Evolutionary conservation across 1,139 yeast genomes (phyloP), one percentile per base, ranked within the genome.

Genomic region (Geotrichum citri-aurantii): DNA sequence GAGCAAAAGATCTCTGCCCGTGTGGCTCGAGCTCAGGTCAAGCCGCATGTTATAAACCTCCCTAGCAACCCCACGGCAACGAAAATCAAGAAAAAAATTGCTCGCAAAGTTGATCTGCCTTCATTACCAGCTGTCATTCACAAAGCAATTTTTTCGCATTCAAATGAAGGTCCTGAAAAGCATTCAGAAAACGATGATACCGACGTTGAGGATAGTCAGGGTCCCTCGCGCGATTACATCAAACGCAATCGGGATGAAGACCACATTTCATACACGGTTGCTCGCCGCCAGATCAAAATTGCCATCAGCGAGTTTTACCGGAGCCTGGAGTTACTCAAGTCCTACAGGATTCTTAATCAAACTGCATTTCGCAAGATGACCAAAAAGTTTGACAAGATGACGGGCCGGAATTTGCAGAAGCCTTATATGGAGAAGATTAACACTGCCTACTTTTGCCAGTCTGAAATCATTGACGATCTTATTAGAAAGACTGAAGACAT

Each of bases 321-420:
- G 58, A 83, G 88, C 10, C 75, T 93, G 61, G 91, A 92, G 63
- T 77, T 93, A 52, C 77, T 93, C 58, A 84, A 85, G 65, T 87
- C 95, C 0, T 93, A 84, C 70, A 79, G 89, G 63, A 79, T 85
- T 50, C 73, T 92, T 65, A 93, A 93, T 71, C 79, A 91, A 44
- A 91, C 96, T 0, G 99, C 95, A 0, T 84, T 92, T 66, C 80
- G 97, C 59, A 93, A 93, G 68, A 85, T 93, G 68, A 79, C 91
- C 58, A 93, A 93, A 69, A 93, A 93, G 71, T 91, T 82, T 69
- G 99, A 93, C 73, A 93, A 93, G 67, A 77, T 86, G 3, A 79
- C 86, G 19, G 71, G 75, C 19, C 78, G 83, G 3, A 65, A 75
- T 1, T 73, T 84, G 21, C 77, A 85, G 31, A 73, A 75, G 0